Evolutionary conservation across 495 filamentous ascomycete species (phyloP), one percentile per base, ranked within the genome.

Genomic region (Penicillium lagena): DNA sequence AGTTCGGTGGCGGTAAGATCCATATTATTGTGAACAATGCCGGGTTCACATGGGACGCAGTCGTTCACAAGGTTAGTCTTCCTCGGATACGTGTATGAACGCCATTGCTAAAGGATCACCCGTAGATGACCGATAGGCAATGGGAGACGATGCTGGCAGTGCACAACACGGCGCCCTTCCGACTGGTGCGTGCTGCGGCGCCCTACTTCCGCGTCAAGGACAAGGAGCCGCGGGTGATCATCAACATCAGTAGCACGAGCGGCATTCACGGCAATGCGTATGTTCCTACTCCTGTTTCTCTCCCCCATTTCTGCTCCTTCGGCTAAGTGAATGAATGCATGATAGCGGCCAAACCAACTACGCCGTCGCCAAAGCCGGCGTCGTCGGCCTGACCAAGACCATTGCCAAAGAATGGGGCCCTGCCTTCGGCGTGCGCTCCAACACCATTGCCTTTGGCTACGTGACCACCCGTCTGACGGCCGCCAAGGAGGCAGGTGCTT

Each of bases 381-480:
- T 91, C 9, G 75, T 78, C 9, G 89, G 89, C 2, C 68, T 95
- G 7, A 86, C 85, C 41, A 89, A 89, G 63, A 87, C 86, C 9
- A 87, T 94, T 58, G 88, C 89, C 22, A 94, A 94, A 67, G 89
- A 95, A 73, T 94, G 89, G 88, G 89, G 89, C 31, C 89, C 89
- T 0, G 60, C 71, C 14, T 95, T 89, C 54, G 88, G 88, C 35
- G 88, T 95, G 2, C 72, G 89, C 35, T 80, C 85, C 11, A 94
- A 94, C 64, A 88, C 87, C 12, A 70, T 93, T 45, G 87, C 87
- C 32, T 91, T 91, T 47, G 88, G 89, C 4, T 77, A 79, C 61
- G 89, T 93, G 45, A 61, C 75, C 50, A 95, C 89, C 4, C 74
- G 89, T 0, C 65, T 93, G 42, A 94, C 88, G 1, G 81, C 75